phyloP scores from a whole-genome alignment of 768 basidiomycete species.

The Leucocoprinus leucothites region DNA sequence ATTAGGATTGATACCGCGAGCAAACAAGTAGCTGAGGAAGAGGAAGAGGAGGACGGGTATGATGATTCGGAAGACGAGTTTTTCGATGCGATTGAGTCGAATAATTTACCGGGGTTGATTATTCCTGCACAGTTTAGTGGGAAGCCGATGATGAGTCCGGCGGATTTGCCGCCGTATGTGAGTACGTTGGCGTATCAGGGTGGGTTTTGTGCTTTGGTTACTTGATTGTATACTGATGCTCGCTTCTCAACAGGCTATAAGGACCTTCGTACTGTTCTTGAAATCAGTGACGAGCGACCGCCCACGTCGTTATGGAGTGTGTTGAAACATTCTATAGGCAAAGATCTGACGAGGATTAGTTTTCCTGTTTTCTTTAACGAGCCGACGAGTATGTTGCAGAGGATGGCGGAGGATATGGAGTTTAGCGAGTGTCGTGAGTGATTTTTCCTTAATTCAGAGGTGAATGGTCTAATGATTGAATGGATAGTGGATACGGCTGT shows the following conservation, averaged over 20 bases:
- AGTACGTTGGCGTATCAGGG: constrained; percentile 48
- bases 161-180: constrained; percentile 13
- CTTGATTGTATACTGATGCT: too few relatives aligned
- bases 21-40: too few relatives aligned
- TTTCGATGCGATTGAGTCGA: constrained; percentile 92
- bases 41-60: constrained; percentile 38
- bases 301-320: constrained; percentile 93
- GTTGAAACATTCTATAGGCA: constrained; percentile 92
- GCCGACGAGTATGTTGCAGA: constrained; percentile 94
- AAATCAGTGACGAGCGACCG: constrained; percentile 70
- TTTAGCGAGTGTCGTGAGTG: constrained; percentile 86
- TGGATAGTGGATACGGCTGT: constrained; percentile 81
- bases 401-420: constrained; percentile 99
- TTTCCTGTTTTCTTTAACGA: constrained; percentile 95
- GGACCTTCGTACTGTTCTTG: constrained; percentile 55
- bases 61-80: constrained; percentile 90
- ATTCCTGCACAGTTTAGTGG: background rate
- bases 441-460: background rate
- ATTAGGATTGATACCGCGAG: too few relatives aligned
- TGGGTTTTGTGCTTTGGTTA: too few relatives aligned
- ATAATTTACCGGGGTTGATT: constrained; percentile 43
- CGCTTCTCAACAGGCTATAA: constrained; percentile 40
- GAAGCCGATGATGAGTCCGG: background rate
- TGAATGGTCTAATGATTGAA: background rate
- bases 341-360: constrained; percentile 93